Evolutionary conservation across 305 asterid species (phyloP).

Genomic region (Plantago lanceolata): DNA sequence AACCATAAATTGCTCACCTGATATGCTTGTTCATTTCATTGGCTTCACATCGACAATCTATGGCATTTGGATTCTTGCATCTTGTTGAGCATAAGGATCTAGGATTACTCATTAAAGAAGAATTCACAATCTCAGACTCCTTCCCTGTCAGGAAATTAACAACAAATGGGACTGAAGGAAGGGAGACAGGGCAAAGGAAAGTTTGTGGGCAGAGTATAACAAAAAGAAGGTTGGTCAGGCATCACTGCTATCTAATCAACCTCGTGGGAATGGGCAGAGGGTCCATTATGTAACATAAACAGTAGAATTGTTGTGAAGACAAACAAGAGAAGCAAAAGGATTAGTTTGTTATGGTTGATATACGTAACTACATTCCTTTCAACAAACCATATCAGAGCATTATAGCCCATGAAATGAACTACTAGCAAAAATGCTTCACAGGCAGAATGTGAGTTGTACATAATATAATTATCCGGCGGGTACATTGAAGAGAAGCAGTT

Average conservation of each 20-base stretch:
- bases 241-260: neutral
- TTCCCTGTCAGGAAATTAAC: conserved; percentile 31
- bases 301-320: neutral
- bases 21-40: conserved; percentile 26
- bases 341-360: neutral
- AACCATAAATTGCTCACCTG: conserved; percentile 27
- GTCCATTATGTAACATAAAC: neutral
- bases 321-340: neutral
- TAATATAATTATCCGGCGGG: neutral
- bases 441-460: neutral
- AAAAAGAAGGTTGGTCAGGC: neutral
- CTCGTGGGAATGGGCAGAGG: neutral
- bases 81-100: neutral
- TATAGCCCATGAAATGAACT: neutral
- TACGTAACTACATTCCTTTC: neutral
- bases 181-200: conserved; percentile 10
- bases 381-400: neutral
- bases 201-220: neutral
- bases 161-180: conserved; percentile 1
- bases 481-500: neutral
- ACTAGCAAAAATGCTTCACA: neutral
- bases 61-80: neutral
- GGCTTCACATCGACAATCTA: conserved; percentile 21
- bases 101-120: neutral
- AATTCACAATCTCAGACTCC: conserved; percentile 10